Evolutionary conservation across 345 rosid genomes (phyloP), one percentile per base, ranked within the genome.

Genomic region (Acer negundo): DNA sequence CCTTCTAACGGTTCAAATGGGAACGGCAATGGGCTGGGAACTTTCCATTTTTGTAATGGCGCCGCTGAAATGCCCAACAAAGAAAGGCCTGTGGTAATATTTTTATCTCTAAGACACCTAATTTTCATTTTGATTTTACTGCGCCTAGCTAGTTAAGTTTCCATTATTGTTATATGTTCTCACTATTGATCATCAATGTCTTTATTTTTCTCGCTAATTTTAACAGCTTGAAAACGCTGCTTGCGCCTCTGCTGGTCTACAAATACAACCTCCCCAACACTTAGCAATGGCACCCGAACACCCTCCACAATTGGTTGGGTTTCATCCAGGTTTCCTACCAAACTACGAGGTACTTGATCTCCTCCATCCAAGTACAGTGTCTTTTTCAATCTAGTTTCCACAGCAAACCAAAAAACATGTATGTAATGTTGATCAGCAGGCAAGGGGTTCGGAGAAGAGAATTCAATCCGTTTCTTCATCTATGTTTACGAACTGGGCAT

Each of bases 361-460:
- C 13, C 13, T 23, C 17, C 28, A 35, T 35, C 38, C 38, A 35
- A 35, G 38, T 35, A 3, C 62, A 20, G 2, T 56, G 62, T 56
- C n/a, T 2, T 56, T 3, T 56, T 56, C 62, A n/a, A 7, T 42
- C 62, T 3, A 56, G 62, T 56, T 56, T 17, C 6, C 38, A 35
- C 38, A 35, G 4, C 0, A 31, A 3, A 5, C 6, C 38, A 3
- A 59, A 20, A 22, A 59, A 3, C 40, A 26, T 56, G 53, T 24
- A 20, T 53, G 26, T 28, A 7, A 40, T 17, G 2, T 74, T 26
- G 22, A 5, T 24, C 68, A 7, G 70, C 82, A 88, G 93, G 89
- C 76, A 82, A 79, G 79, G 83, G 84, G 76, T 47, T 67, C 38
- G 44, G 88, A 83, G 82, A 91, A 78, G 87, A 84, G 80, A 75